phyloP scores from a whole-genome alignment of 306 rosid species.

The Astragalus membranaceus region DNA sequence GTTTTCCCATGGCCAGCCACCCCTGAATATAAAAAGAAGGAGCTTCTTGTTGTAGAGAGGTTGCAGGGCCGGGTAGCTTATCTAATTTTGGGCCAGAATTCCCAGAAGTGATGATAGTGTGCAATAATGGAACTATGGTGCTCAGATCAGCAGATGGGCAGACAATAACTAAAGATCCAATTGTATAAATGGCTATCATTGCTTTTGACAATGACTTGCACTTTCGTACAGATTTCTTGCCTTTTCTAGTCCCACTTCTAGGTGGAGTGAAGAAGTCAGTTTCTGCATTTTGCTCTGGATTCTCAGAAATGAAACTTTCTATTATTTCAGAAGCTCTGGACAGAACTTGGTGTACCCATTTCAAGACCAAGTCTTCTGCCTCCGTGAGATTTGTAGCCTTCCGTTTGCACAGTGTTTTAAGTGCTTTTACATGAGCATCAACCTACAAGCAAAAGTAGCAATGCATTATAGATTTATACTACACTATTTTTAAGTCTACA shows the following conservation, averaged over 20 bases:
- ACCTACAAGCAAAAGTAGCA: constrained; percentile 46
- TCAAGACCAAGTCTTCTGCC: constrained; percentile 54
- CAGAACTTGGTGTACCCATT: constrained; percentile 57
- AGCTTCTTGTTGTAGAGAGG: constrained; percentile 50
- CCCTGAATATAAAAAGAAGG: constrained; percentile 81
- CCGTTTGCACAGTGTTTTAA: constrained; percentile 70
- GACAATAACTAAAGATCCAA: constrained; percentile 71
- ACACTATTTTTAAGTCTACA: no score
- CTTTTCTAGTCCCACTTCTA: constrained; percentile 46
- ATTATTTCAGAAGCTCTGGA: constrained; percentile 49
- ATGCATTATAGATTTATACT: background rate
- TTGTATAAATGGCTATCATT: constrained; percentile 68
- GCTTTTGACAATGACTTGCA: constrained; percentile 52
- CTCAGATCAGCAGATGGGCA: constrained; percentile 64
- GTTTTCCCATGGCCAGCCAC: constrained; percentile 92
- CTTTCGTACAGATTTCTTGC: constrained; percentile 39
- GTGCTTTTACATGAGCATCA: constrained; percentile 87
- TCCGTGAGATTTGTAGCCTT: constrained; percentile 49
- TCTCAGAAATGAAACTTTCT: constrained; percentile 50
- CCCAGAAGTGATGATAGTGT: constrained; percentile 73
- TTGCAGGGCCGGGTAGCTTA: constrained; percentile 40
- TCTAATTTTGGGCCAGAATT: constrained; percentile 55
- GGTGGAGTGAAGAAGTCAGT: constrained; percentile 55
- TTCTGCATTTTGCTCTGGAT: constrained; percentile 28
- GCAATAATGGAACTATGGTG: constrained; percentile 51